Conservation (phyloP, 768 basidiomycete species). For the Calocera cornea region DNA sequence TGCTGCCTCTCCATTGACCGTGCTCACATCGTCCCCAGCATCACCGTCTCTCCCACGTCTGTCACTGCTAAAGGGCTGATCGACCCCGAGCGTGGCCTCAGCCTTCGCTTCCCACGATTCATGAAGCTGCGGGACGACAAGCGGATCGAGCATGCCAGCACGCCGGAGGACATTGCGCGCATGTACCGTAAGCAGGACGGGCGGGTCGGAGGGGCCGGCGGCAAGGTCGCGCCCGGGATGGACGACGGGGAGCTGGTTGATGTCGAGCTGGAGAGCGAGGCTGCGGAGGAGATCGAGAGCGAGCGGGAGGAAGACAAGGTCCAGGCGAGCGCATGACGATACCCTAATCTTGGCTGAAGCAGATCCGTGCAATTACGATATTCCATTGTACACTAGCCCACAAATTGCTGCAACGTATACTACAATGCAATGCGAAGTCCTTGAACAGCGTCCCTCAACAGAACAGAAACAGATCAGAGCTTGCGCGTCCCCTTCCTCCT, state of each 20-base stretch:
- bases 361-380: background rate
- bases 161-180: conserved; percentile 50
- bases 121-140: conserved; percentile 64
- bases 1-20: conserved; percentile 30
- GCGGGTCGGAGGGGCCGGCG: conserved; percentile 19
- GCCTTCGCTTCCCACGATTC: conserved; percentile 81
- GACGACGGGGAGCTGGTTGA: conserved; percentile 55
- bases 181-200: conserved; percentile 55
- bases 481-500: background rate
- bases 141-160: conserved; percentile 54
- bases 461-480: background rate
- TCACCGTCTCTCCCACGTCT: conserved; percentile 77
- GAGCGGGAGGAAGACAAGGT: background rate
- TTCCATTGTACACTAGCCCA: background rate
- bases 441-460: background rate
- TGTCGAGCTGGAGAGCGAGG: conserved; percentile 27
- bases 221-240: conserved; percentile 24
- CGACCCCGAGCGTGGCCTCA: conserved; percentile 45
- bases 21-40: conserved; percentile 27
- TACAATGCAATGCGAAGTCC: background rate
- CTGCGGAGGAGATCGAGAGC: conserved; percentile 20
- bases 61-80: conserved; percentile 56
- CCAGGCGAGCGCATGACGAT: background rate
- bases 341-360: background rate
- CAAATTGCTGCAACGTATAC: background rate